Conservation (phyloP, 192 early-diverging fungal genomes). For the Linderina pennispora region DNA sequence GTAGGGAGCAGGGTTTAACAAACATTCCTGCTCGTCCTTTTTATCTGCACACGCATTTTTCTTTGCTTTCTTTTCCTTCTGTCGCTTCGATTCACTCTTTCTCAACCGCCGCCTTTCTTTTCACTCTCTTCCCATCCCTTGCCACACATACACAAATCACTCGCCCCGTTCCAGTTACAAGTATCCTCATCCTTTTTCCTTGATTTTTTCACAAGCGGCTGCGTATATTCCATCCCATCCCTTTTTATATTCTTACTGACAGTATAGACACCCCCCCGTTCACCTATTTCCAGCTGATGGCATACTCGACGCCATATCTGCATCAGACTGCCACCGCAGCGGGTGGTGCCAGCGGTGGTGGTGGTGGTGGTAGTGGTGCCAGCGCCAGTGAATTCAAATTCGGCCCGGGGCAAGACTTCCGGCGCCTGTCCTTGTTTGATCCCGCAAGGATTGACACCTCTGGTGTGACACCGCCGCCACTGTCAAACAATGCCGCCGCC, state of each 20-base stretch:
- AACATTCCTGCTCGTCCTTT: too few relatives aligned
- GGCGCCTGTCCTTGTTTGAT: conserved; percentile 6
- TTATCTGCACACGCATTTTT: too few relatives aligned
- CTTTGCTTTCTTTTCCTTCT: background rate
- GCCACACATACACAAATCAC: background rate
- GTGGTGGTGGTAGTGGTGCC: too few relatives aligned
- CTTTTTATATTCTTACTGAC: too few relatives aligned
- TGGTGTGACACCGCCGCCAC: background rate
- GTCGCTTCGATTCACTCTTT: background rate
- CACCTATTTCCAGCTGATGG: too few relatives aligned
- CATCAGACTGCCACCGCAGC: background rate
- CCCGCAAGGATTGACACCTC: conserved; percentile 1
- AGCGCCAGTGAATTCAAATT: conserved; percentile 17
- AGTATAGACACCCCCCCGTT: too few relatives aligned
- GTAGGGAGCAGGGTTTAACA: too few relatives aligned
- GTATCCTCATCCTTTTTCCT: background rate
- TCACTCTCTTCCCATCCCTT: conserved; percentile 1
- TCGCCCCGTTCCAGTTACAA: background rate
- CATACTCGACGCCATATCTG: background rate
- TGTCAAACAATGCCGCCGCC: too few relatives aligned
- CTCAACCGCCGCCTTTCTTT: background rate
- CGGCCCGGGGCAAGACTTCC: conserved; percentile 4
- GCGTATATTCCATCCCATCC: too few relatives aligned
- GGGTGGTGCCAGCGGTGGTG: too few relatives aligned
- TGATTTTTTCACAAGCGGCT: background rate